These are phyloP conservation scores for Apiotrichum gracile DNA, from an alignment of 1,284 basidiomycete genomes.

Conservation along the genomic window DNA sequence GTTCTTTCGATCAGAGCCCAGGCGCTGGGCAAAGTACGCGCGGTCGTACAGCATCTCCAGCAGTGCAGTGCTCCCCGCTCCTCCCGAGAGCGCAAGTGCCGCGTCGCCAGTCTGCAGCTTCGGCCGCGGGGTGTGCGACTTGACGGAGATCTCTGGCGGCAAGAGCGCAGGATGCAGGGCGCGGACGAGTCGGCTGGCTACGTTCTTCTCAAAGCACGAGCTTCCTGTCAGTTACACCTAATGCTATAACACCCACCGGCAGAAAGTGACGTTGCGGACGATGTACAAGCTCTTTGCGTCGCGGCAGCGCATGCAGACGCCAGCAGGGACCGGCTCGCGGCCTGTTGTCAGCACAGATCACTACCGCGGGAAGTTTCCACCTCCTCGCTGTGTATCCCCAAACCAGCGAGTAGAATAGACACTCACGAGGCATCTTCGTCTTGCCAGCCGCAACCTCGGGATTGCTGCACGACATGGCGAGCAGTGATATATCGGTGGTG, in stretches of 20 bases:
- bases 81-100: slow-evolving; percentile 35
- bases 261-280: slow-evolving; percentile 34
- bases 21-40: slow-evolving; percentile 28
- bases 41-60: slow-evolving; percentile 27
- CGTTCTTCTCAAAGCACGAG: slow-evolving; percentile 27
- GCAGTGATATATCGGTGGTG: neutral
- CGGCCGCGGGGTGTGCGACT: slow-evolving; percentile 19
- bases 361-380: neutral
- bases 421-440: slow-evolving; percentile 38
- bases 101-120: slow-evolving; percentile 20
- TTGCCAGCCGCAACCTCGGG: slow-evolving; percentile 16
- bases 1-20: slow-evolving; percentile 27
- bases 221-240: slow-evolving; percentile 8
- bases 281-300: slow-evolving; percentile 28
- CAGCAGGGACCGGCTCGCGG: slow-evolving; percentile 23
- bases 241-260: slow-evolving; percentile 23
- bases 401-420: neutral
- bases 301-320: slow-evolving; percentile 33
- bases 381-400: neutral
- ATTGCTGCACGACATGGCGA: slow-evolving; percentile 33
- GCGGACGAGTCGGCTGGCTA: slow-evolving; percentile 24
- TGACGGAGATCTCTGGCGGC: neutral
- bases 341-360: slow-evolving; percentile 13
- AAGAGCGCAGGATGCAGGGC: slow-evolving; percentile 29
- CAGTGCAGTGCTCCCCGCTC: slow-evolving; percentile 39